Evolutionary conservation across 352 stramenopile genomes (phyloP), one percentile per base, ranked within the genome.

Genomic region (Phytophthora citricola): DNA sequence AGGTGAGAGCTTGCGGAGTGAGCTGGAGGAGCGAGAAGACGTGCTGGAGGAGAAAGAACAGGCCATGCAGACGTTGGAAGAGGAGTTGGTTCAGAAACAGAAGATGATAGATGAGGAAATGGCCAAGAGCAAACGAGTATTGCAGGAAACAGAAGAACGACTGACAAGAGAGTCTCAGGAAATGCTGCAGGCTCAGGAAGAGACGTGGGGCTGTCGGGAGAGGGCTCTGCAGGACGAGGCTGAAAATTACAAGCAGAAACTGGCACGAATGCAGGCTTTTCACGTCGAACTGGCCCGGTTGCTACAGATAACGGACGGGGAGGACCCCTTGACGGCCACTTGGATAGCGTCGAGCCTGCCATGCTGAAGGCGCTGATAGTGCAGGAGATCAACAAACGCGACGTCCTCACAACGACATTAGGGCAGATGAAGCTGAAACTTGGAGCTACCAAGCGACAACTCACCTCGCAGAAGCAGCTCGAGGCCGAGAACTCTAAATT

Each of bases 401-500:
- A 77, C 6, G 32, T 68, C 8, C 56, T 73, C 9, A 56, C 58
- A 31, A 47, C 59, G 11, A 54, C 52, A 32, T 58, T 79, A n/a
- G 67, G 66, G 26, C 68, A 73, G 29, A 49, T 66, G 10, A 78
- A 79, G 38, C 11, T 53, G 1, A 71, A 81, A 20, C 53, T 82
- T 26, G 59, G 63, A 2, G 52, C 56, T 27, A 60, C 66, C 10
- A 77, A 89, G 64, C 72, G 78, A n/a, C 71, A 81, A n/a, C 55
- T 87, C 26, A 58, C 49, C 0, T 44, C 52, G 11, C 72, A 81
- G 49, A 85, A 69, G 34, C 66, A 78, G 31, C 60, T 89, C 0
- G 69, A 74, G 36, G 66, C 78, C 2, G 82, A 91, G 38, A 89
- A 90, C 46, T 64, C 61, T 1, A 73, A 59, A 46, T 65, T 93